Evolutionary conservation across 1,139 yeast genomes (phyloP), one percentile per base, ranked within the genome.

Genomic region (Candida albicans): DNA sequence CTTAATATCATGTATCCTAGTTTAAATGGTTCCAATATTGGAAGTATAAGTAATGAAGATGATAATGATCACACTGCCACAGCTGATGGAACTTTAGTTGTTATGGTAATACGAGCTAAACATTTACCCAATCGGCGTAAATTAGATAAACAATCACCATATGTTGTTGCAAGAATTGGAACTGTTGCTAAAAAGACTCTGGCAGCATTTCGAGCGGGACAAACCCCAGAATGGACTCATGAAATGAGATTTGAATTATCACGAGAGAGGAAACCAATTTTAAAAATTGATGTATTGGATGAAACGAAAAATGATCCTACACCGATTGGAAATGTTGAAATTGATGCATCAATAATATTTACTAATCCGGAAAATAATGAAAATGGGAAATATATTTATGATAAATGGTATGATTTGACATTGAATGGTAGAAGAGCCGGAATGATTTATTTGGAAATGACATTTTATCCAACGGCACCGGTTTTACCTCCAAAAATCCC

Each of bases 101-200:
- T 74, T 15, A 67, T 73, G 44, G 75, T 74, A 8, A 72, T 76
- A 43, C 62, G 82, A 44, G 88, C 85, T 2, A 79, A 78, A 54
- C 93, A 90, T 59, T 74, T 90, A 37, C 95, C 96, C 12, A 91
- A 90, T 62, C 68, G 91, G 48, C 72, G 93, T 35, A 87, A 84
- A 46, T 68, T 89, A 32, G 96, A 93, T 53, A 90, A 90, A 56
- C 97, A 90, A 63, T 84, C 88, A 49, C 97, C 96, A 0, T 89
- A 87, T 64, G 85, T 88, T 40, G 81, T 91, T 10, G 75, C 87
- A 12, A 69, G 97, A 46, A 73, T 90, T 3, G 95, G 91, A n/a
- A 86, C 87, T 44, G 78, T 78, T 48, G 93, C 95, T 18, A 79
- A 84, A 52, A 79, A 86, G 52, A 87, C 96, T 0, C 82, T 81